Evolutionary conservation across 169 alveolate genomes (phyloP).

Genomic region (Eimeria tenella): DNA sequence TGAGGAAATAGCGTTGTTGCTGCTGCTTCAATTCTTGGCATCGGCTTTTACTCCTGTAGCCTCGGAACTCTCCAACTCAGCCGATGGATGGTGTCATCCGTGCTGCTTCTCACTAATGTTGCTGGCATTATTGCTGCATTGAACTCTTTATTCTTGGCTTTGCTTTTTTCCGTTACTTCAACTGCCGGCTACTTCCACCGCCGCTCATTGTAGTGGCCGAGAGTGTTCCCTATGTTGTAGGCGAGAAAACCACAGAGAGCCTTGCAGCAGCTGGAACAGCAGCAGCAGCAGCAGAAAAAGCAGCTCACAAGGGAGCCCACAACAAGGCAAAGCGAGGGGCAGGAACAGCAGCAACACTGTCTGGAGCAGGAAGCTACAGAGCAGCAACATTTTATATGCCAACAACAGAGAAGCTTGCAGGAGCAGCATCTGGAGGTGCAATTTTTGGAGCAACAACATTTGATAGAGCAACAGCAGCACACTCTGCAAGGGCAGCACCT

Average conservation of each 20-base stretch:
- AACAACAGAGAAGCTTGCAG: background rate
- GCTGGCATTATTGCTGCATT: background rate
- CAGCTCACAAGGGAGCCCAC: background rate
- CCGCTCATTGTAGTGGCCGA: background rate
- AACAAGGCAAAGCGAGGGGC: background rate
- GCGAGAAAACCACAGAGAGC: background rate
- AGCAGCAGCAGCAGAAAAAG: background rate
- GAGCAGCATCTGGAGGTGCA: background rate
- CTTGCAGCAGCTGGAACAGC: constrained; percentile 16
- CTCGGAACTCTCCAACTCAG: background rate
- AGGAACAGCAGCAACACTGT: background rate
- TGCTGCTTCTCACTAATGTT: background rate
- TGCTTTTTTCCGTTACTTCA: background rate
- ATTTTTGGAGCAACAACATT: background rate
- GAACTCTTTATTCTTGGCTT: background rate
- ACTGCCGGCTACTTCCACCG: background rate
- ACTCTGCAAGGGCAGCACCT: background rate
- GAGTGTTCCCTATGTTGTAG: background rate
- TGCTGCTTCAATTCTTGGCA: background rate
- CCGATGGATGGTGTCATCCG: no score
- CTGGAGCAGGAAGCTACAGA: background rate
- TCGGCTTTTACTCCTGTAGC: background rate
- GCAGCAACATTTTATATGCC: background rate
- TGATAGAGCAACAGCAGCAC: no score
- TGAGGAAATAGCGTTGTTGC: background rate